phyloP scores from a whole-genome alignment of 1,284 basidiomycete species.

The Apiotrichum laibachii region DNA sequence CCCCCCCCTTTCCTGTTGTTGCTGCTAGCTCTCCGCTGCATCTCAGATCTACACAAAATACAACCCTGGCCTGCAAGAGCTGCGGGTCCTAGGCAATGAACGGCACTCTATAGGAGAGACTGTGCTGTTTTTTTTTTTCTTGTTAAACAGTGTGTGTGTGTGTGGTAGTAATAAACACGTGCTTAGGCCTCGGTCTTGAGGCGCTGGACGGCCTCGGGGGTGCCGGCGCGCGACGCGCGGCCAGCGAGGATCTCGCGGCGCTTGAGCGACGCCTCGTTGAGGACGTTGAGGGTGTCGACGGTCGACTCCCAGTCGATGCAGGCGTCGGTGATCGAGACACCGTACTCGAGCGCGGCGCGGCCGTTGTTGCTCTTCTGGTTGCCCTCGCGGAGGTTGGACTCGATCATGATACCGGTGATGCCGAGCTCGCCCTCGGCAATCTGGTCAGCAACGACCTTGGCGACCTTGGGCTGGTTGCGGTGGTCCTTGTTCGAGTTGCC shows the following conservation, averaged over 20 bases:
- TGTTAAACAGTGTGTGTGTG: not conserved
- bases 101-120: conserved; percentile 1
- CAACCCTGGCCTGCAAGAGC: conserved; percentile 1
- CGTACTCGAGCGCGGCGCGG: conserved; percentile 67
- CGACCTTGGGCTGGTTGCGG: conserved; percentile 88
- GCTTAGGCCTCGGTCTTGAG: conserved; percentile 26
- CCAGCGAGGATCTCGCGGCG: conserved; percentile 37
- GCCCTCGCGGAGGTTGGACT: conserved; percentile 85
- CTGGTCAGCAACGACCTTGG: conserved; percentile 81
- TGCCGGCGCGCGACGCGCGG: conserved; percentile 18
- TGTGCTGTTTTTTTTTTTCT: not conserved
- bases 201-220: conserved; percentile 27
- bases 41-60: conserved; percentile 5
- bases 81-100: not conserved
- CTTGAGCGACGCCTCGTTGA: conserved; percentile 58
- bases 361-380: conserved; percentile 64
- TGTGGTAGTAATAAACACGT: not conserved
- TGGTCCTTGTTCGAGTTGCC: conserved; percentile 93
- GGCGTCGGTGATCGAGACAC: conserved; percentile 86
- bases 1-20: too few species aligned
- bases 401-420: conserved; percentile 89
- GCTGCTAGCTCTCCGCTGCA: not conserved
- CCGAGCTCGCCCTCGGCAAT: conserved; percentile 68
- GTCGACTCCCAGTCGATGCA: conserved; percentile 84
- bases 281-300: conserved; percentile 67